These are phyloP conservation scores for Acorus gramineus DNA, from an alignment of 106 monocot species.

Conservation along the genomic window DNA sequence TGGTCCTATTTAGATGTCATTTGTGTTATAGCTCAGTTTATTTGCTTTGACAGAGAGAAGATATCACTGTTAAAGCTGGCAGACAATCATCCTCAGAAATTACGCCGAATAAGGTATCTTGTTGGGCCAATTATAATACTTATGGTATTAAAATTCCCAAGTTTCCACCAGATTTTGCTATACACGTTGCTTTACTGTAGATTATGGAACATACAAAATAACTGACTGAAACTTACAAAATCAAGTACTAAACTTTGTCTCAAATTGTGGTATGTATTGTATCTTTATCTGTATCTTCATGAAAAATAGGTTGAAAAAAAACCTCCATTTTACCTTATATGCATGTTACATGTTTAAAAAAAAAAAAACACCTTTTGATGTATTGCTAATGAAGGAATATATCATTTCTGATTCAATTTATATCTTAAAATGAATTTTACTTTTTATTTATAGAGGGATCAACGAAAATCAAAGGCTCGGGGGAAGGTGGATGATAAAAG, in stretches of 20 bases:
- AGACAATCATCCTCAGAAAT: constrained; percentile 4
- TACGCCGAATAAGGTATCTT: constrained; percentile 13
- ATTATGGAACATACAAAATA: too few relatives aligned
- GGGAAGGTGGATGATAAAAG: constrained; percentile 52
- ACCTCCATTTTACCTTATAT: too few relatives aligned
- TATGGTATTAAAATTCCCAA: too few relatives aligned
- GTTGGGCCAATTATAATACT: constrained; percentile 3
- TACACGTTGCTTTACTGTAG: too few relatives aligned
- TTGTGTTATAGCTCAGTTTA: constrained; percentile 6
- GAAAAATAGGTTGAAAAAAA: too few relatives aligned
- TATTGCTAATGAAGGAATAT: background rate
- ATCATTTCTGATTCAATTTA: background rate
- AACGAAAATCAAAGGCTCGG: constrained; percentile 21
- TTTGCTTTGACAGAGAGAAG: constrained; percentile 22
- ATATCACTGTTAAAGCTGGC: constrained; percentile 12
- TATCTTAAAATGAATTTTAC: constrained; percentile 2
- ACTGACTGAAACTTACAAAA: too few relatives aligned
- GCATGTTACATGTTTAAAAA: too few relatives aligned
- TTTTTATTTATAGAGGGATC: constrained; percentile 34
- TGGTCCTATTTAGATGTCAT: background rate
- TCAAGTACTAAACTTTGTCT: too few relatives aligned
- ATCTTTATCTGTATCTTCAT: too few relatives aligned
- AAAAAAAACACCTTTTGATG: background rate
- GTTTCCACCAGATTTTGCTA: too few relatives aligned
- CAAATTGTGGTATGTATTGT: too few relatives aligned